These are phyloP conservation scores for Claviceps monticola DNA, from an alignment of 2,329 filamentous ascomycete genomes.

Conservation along the genomic window DNA sequence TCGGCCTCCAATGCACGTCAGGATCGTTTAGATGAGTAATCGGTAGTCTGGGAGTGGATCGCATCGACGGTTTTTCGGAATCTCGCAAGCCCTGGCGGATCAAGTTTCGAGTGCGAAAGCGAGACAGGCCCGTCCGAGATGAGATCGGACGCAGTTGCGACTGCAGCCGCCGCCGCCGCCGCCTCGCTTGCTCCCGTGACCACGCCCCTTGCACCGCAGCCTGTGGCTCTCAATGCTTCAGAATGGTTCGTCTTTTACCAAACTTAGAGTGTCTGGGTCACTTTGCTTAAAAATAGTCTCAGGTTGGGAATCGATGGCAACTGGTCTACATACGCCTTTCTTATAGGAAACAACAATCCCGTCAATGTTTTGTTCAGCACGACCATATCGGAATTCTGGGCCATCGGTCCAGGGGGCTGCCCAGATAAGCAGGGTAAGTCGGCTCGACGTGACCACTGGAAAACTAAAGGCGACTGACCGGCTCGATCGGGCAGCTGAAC, in stretches of 20 bases:
- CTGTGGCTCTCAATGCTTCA: constrained; percentile 11
- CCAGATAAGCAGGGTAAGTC: constrained; percentile 25
- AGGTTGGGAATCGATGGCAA: constrained; percentile 53
- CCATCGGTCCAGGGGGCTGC: constrained; percentile 46
- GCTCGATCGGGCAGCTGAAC: constrained; percentile 22
- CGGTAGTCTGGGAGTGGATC: constrained; percentile 1
- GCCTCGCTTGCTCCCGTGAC: constrained; percentile 1
- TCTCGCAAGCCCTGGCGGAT: not conserved
- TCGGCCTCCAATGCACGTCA: constrained; percentile 2
- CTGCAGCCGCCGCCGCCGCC: constrained; percentile 2
- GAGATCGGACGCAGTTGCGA: constrained; percentile 5
- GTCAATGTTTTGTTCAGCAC: constrained; percentile 44
- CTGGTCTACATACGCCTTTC: constrained; percentile 56
- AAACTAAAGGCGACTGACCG: constrained; percentile 4
- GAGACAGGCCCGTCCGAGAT: constrained; percentile 1
- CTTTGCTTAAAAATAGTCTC: not conserved
- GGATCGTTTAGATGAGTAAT: not conserved
- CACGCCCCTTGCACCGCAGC: constrained; percentile 2
- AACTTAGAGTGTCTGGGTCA: not conserved
- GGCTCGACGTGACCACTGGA: not conserved
- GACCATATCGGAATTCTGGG: constrained; percentile 57
- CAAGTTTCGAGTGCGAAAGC: not conserved
- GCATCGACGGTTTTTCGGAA: not conserved
- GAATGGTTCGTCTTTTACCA: constrained; percentile 9
- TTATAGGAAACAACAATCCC: constrained; percentile 26